Percentiles rank a stretch among this genome's conserved stretches.
phyloP scores from a whole-genome alignment of 2,329 filamentous ascomycete species.

The Diaporthe humulicola region DNA sequence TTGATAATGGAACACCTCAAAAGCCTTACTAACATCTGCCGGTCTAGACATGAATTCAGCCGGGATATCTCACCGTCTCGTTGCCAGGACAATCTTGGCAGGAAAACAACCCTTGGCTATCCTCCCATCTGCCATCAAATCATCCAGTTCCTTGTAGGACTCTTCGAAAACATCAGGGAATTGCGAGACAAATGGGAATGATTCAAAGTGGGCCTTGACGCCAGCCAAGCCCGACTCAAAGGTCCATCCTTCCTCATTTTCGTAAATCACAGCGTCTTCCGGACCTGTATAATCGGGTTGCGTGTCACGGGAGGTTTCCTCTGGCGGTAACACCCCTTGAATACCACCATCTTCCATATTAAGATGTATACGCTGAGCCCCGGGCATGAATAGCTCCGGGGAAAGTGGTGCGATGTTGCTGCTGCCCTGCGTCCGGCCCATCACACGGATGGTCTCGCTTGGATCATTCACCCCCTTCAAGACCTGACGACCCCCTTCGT shows the following conservation, averaged over 20 bases:
- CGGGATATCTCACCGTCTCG: not conserved
- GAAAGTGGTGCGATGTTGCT: constrained; percentile 27
- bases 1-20: too few relatives aligned
- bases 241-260: constrained; percentile 15
- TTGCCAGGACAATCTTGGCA: not conserved
- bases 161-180: not conserved
- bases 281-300: not conserved
- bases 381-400: not conserved
- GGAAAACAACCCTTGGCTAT: not conserved
- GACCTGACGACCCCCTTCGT: not conserved
- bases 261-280: constrained; percentile 27
- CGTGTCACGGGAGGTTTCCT: not conserved
- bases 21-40: not conserved
- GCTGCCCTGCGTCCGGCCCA: constrained; percentile 4
- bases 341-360: constrained; percentile 16
- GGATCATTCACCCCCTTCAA: constrained; percentile 3
- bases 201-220: constrained; percentile 18
- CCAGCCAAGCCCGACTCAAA: constrained; percentile 22
- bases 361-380: constrained; percentile 9
- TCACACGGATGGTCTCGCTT: not conserved
- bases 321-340: not conserved
- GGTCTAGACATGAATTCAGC: not conserved
- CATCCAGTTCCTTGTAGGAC: not conserved
- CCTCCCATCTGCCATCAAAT: not conserved
- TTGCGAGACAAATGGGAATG: constrained; percentile 2